phyloP scores from a whole-genome alignment of 352 stramenopile genomes.

The Phytophthora constricta region DNA sequence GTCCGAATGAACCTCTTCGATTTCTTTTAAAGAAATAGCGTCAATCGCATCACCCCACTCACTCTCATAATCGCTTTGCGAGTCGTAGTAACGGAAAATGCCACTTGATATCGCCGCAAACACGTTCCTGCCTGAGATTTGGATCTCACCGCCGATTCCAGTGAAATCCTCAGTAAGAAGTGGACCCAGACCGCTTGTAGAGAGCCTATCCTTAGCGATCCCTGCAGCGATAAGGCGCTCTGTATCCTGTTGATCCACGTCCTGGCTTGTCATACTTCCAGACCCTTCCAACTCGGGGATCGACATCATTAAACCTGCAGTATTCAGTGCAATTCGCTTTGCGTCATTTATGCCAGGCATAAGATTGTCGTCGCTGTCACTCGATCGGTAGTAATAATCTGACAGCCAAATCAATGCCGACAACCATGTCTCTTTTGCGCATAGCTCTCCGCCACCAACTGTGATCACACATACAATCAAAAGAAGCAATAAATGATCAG shows the following conservation, averaged over 20 bases:
- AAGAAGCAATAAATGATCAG: slow-evolving; percentile 12
- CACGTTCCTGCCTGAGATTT: slow-evolving; percentile 63
- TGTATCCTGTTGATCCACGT: slow-evolving; percentile 32
- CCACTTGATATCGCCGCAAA: slow-evolving; percentile 84
- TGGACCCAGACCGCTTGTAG: slow-evolving; percentile 30
- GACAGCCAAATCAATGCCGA: slow-evolving; percentile 87
- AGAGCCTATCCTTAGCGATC: slow-evolving; percentile 39
- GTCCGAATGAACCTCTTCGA: slow-evolving; percentile 83
- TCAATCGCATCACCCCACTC: slow-evolving; percentile 88
- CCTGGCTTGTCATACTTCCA: slow-evolving; percentile 34
- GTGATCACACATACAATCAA: slow-evolving; percentile 8
- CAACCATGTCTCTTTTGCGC: slow-evolving; percentile 89
- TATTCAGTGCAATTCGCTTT: slow-evolving; percentile 56
- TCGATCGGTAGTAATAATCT: slow-evolving; percentile 79
- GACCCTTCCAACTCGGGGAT: slow-evolving; percentile 55
- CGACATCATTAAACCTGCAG: slow-evolving; percentile 52
- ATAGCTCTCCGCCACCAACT: slow-evolving; percentile 82
- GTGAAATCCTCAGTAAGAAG: slow-evolving; percentile 54
- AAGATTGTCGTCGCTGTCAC: slow-evolving; percentile 30
- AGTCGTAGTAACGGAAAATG: slow-evolving; percentile 90
- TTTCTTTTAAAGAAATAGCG: slow-evolving; percentile 78
- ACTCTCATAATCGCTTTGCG: slow-evolving; percentile 79
- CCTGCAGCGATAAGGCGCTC: slow-evolving; percentile 35
- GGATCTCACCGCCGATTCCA: slow-evolving; percentile 68
- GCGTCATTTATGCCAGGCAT: slow-evolving; percentile 30